These are phyloP conservation scores for Rehmannia glutinosa DNA, from an alignment of 257 asterid species.

Conservation along the genomic window DNA sequence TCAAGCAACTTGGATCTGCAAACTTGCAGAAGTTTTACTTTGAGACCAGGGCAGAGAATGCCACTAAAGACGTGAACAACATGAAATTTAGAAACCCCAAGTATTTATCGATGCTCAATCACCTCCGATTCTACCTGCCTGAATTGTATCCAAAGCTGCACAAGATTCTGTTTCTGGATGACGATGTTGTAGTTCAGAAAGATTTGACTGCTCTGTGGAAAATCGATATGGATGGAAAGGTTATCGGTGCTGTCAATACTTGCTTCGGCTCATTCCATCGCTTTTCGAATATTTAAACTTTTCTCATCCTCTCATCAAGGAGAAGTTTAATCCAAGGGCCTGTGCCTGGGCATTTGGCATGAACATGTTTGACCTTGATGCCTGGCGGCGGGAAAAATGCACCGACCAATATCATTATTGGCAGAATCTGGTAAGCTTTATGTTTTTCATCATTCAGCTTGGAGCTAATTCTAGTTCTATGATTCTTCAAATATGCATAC, in stretches of 20 bases:
- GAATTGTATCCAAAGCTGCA: slow-evolving; percentile 82
- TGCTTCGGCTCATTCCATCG: slow-evolving; percentile 94
- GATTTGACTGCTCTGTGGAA: slow-evolving; percentile 89
- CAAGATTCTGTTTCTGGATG: slow-evolving; percentile 81
- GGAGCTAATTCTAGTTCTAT: background rate
- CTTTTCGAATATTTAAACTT: slow-evolving; percentile 77
- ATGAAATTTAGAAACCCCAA: slow-evolving; percentile 79
- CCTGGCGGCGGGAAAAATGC: slow-evolving; percentile 77
- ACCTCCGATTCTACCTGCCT: slow-evolving; percentile 89
- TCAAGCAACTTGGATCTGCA: slow-evolving; percentile 57
- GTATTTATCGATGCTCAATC: slow-evolving; percentile 75
- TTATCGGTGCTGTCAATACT: slow-evolving; percentile 83
- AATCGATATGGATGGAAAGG: slow-evolving; percentile 84
- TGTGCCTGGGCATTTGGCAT: slow-evolving; percentile 99
- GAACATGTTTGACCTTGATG: slow-evolving; percentile 91
- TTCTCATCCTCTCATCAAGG: slow-evolving; percentile 74
- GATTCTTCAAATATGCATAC: background rate
- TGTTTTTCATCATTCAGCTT: background rate
- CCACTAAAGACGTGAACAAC: slow-evolving; percentile 62
- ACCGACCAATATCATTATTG: slow-evolving; percentile 87
- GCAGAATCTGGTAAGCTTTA: slow-evolving; percentile 67
- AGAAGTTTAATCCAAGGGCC: slow-evolving; percentile 74
- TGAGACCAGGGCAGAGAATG: slow-evolving; percentile 74
- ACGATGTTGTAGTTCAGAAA: slow-evolving; percentile 93
- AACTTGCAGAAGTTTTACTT: slow-evolving; percentile 64